A percentile compares a stretch with the other conserved stretches of the same genome.
These are phyloP conservation scores for Botrytis hyacinthi DNA, from an alignment of 2,329 filamentous ascomycete species.

Conservation along the genomic window DNA sequence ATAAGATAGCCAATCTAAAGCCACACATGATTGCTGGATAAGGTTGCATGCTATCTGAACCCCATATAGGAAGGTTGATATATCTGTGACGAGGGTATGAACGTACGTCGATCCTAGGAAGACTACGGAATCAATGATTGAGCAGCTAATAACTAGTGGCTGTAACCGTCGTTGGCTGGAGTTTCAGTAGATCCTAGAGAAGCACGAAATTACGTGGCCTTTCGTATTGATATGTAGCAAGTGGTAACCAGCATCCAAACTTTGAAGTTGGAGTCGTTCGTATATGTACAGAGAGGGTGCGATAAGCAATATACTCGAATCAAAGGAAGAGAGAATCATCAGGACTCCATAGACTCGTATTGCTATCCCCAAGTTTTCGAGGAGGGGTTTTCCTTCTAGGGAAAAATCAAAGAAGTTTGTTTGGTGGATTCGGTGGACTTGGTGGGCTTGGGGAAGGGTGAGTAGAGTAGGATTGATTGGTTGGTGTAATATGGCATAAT, in stretches of 20 bases:
- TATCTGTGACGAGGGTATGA: background rate
- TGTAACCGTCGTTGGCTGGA: background rate
- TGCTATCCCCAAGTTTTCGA: background rate
- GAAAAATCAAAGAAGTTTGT: background rate
- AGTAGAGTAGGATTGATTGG: background rate
- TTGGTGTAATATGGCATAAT: background rate
- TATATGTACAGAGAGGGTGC: background rate
- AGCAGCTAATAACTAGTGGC: background rate
- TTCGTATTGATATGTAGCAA: background rate
- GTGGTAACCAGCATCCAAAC: background rate
- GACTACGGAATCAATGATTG: background rate
- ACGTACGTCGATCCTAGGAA: background rate
- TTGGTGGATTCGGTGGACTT: background rate
- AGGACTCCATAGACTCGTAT: background rate
- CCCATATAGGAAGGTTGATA: background rate
- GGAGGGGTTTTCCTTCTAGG: background rate
- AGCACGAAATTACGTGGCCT: background rate
- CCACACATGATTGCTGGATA: background rate
- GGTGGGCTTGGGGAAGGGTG: background rate
- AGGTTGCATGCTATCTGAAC: background rate
- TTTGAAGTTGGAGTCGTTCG: background rate
- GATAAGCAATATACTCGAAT: background rate
- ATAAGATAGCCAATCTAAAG: background rate
- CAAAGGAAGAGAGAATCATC: background rate
- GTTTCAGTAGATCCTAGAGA: background rate